phyloP scores from a whole-genome alignment of 345 rosid species.

The Euphorbia pulcherrima region DNA sequence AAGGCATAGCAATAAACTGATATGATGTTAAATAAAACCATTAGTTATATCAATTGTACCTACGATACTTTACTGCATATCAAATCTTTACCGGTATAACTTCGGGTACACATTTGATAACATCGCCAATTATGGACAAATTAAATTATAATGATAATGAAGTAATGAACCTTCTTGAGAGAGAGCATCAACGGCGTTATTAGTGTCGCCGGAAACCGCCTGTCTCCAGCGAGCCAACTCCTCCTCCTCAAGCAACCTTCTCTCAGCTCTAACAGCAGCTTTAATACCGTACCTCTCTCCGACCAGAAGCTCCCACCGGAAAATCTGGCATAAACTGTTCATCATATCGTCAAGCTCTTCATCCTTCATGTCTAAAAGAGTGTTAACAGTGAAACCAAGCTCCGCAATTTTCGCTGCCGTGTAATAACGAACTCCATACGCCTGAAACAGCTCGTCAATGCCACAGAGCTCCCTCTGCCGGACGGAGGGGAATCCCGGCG shows the following conservation, averaged over 20 bases:
- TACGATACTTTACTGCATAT: no score
- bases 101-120: neutral
- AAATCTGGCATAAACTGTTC: constrained; percentile 83
- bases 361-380: constrained; percentile 86
- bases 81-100: no score
- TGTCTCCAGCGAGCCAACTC: constrained; percentile 48
- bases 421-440: constrained; percentile 75
- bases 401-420: constrained; percentile 91
- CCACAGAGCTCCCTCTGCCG: constrained; percentile 56
- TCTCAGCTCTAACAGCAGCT: constrained; percentile 89
- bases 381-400: constrained; percentile 88
- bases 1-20: no score
- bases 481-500: constrained; percentile 34
- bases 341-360: constrained; percentile 99
- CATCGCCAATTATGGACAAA: no score
- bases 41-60: no score
- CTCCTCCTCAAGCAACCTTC: constrained; percentile 67
- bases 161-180: constrained; percentile 96
- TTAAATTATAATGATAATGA: no score
- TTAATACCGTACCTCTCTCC: constrained; percentile 92
- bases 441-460: constrained; percentile 73
- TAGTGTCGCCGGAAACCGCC: constrained; percentile 41
- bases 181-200: constrained; percentile 66
- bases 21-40: no score
- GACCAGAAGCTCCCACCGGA: constrained; percentile 86